phyloP scores from a whole-genome alignment of 1,139 yeast species.

The Kluyveromyces marxianus region DNA sequence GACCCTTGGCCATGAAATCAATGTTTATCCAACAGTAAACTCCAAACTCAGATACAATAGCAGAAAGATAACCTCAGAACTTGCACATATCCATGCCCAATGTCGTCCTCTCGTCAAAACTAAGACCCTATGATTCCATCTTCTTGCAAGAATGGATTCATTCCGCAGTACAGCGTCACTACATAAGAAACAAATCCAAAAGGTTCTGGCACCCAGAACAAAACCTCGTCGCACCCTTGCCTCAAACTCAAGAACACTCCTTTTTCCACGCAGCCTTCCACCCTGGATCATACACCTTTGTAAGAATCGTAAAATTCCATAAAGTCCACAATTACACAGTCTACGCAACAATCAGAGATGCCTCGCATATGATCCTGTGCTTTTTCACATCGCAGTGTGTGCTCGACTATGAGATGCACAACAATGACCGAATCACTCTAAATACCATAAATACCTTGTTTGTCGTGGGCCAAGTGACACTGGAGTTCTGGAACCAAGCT shows the following conservation, averaged over 20 bases:
- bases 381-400: conserved; percentile 25
- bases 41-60: too few relatives aligned
- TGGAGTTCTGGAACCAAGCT: conserved; percentile 11
- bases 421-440: conserved; percentile 18
- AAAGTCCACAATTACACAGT: conserved; percentile 15
- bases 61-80: too few relatives aligned
- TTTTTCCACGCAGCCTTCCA: conserved; percentile 9
- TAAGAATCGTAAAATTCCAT: conserved; percentile 19
- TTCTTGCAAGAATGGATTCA: conserved; percentile 15
- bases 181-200: neutral
- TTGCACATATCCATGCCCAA: conserved; percentile 11
- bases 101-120: conserved; percentile 9
- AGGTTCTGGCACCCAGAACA: conserved; percentile 2
- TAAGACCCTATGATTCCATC: conserved; percentile 12
- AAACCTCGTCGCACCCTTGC: neutral
- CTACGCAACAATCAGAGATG: conserved; percentile 21
- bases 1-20: too few relatives aligned
- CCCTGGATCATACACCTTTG: conserved; percentile 13
- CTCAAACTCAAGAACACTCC: conserved; percentile 1
- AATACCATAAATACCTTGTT: conserved; percentile 19
- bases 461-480: conserved; percentile 18
- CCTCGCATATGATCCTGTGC: conserved; percentile 21
- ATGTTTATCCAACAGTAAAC: too few relatives aligned
- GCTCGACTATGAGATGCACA: conserved; percentile 18
- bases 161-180: conserved; percentile 5